Evolutionary conservation across 164 flowering plant species (phyloP), one percentile per base, ranked within the genome.

Genomic region (Sextonia rubra): DNA sequence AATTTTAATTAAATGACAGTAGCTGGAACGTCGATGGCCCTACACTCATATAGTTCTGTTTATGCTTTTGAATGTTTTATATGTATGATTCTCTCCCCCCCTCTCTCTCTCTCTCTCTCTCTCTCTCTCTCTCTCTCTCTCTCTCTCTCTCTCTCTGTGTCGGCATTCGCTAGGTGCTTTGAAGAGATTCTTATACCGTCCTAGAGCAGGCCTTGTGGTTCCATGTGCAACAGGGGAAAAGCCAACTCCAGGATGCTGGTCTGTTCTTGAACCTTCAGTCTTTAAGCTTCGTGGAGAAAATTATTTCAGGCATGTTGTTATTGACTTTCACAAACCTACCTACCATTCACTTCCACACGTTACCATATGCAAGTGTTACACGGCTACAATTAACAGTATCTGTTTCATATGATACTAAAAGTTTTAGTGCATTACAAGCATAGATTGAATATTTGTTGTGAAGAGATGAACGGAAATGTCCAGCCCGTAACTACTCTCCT

Each of bases 221-320:
- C 97, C 97, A 56, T 73, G 85, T 70, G 79, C 82, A 73, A 48
- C 71, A 2, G 85, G 82, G 64, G 95, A 87, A 76, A 91, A 90
- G 81, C 80, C 76, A 64, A 81, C 77, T 65, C 64, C 82, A 61
- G 96, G 97, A 78, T 77, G 86, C 75, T 96, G 99, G 99, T 84
- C 86, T 82, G 85, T 81, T 72, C 76, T 96, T 80, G 81, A 86
- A 77, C 97, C 99, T 68, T 90, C 94, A 25, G 83, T 74, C 48
- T 96, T 96, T 69, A 90, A 91, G 81, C 96, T 96, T 58, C 91
- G 99, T 18, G 86, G 97, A 1, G 87, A 84, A 8, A 87, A 76
- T 78, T 96, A 85, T 81, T 96, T 93, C 86, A 96, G 85, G 99
- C 87, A 91, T 67, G 84, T 26, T 15, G 58, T 61, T 4, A 55